These are phyloP conservation scores for Diplocarpon rosae DNA, from an alignment of 2,329 filamentous ascomycete genomes.

Conservation along the genomic window DNA sequence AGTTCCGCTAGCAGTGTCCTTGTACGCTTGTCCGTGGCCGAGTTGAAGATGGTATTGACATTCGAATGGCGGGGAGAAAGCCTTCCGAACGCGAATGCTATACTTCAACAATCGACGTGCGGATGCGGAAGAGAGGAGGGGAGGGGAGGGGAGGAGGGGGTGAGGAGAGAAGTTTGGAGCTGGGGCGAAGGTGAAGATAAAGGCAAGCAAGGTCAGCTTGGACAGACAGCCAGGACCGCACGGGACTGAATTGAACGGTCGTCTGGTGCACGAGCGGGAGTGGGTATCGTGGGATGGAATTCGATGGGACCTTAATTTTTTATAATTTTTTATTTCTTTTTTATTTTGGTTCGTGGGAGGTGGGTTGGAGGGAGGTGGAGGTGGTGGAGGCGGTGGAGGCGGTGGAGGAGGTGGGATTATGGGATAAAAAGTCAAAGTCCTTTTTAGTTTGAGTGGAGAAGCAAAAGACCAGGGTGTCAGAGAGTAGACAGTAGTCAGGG, in stretches of 20 bases:
- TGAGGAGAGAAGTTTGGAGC: not conserved
- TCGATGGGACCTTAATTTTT: too few relatives aligned
- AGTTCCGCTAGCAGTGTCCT: too few relatives aligned
- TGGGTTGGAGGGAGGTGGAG: too few relatives aligned
- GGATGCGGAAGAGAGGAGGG: slow-evolving; percentile 5
- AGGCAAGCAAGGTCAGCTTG: not conserved
- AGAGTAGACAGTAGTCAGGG: too few relatives aligned
- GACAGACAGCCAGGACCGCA: not conserved
- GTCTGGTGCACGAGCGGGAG: not conserved
- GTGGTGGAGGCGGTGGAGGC: too few relatives aligned
- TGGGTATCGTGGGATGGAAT: not conserved
- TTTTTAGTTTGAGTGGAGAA: too few relatives aligned
- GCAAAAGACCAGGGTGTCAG: too few relatives aligned
- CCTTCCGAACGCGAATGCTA: slow-evolving; percentile 16
- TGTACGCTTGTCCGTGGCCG: slow-evolving; percentile 8
- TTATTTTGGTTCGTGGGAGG: too few relatives aligned
- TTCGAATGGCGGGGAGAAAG: slow-evolving; percentile 20
- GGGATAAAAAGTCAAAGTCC: too few relatives aligned
- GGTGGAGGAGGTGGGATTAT: too few relatives aligned
- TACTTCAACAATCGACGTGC: slow-evolving; percentile 1
- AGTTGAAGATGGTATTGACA: slow-evolving; percentile 10
- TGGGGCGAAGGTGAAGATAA: not conserved
- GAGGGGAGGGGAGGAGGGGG: not conserved
- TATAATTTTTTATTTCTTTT: too few relatives aligned
- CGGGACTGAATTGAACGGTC: not conserved